These are phyloP conservation scores for Saccharomyces hybrid DNA, from an alignment of 1,139 yeast species.

Conservation along the genomic window DNA sequence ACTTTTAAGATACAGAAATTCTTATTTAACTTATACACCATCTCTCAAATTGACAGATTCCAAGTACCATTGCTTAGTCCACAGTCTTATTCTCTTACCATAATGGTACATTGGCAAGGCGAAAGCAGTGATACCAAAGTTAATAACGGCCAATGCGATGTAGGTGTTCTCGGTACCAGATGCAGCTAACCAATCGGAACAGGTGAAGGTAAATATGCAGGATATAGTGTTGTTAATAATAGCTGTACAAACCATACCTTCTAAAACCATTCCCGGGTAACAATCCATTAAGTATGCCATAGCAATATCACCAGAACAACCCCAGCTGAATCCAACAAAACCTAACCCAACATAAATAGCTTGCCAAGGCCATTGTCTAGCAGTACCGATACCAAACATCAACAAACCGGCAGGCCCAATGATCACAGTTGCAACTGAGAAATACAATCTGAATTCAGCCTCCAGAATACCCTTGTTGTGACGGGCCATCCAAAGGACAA, in stretches of 20 bases:
- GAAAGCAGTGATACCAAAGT: conserved; percentile 53
- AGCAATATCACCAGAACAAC: conserved; percentile 67
- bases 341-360: conserved; percentile 59
- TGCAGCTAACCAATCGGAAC: conserved; percentile 63
- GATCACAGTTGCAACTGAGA: conserved; percentile 57
- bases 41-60: conserved; percentile 57
- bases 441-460: conserved; percentile 73
- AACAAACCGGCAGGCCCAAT: conserved; percentile 70
- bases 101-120: conserved; percentile 61
- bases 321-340: conserved; percentile 66
- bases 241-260: conserved; percentile 82
- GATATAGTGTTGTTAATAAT: conserved; percentile 73
- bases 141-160: conserved; percentile 65
- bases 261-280: conserved; percentile 66
- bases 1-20: neutral
- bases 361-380: conserved; percentile 53
- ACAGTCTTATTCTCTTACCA: conserved; percentile 62
- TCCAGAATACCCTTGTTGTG: conserved; percentile 65
- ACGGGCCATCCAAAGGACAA: conserved; percentile 65
- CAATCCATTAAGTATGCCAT: conserved; percentile 66
- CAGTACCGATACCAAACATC: conserved; percentile 82
- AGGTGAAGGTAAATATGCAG: conserved; percentile 69
- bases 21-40: conserved; percentile 20
- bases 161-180: conserved; percentile 66
- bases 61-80: conserved; percentile 55